Base-by-base conservation (phyloP, 441 rosid species). In the Adansonia rubrostipa region DNA sequence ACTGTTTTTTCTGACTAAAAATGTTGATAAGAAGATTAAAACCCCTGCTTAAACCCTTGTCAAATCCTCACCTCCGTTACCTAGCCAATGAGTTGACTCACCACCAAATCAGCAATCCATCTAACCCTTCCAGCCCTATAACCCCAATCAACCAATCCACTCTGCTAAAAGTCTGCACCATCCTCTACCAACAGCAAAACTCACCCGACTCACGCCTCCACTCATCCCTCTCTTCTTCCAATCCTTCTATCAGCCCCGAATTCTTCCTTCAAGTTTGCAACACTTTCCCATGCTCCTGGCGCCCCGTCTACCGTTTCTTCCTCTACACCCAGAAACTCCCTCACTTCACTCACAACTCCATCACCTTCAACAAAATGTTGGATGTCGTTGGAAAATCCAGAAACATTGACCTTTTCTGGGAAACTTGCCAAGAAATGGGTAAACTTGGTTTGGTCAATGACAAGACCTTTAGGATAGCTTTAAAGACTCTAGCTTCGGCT, bases 241-340 rank as follows among this genome's bases (percentile, higher is more conserved):
- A 64, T 63, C 76, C 79, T 80, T 73, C 82, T 65, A 83, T 90
- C 74, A 87, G 85, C 24, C 91, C 87, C 48, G 99, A 95, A 45
- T 88, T 95, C 84, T 95, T 93, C 88, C 94, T 95, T 82, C 98
- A 89, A 82, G 94, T 93, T 83, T 95, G 97, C 90, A 91, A 92
- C 90, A 85, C 82, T 20, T 93, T 93, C 81, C 92, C 91, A 47
- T 86, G 76, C 84, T 92, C 97, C 0, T 93, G 97, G 98, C 92
- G 94, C 22, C 99, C 98, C 40, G 87, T 92, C 45, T 82, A 91
- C 82, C 91, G 93, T 17, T 92, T 95, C 79, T 92, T 85, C 78
- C 90, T 76, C 28, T 95, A 89, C 89, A 86, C 88, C 15, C 93
- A 82, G 60, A 80, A 82, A 10, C 80, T 78, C 68, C 86, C 85